phyloP scores from a whole-genome alignment of 164 flowering plant genomes.

The Platanus orientalis region DNA sequence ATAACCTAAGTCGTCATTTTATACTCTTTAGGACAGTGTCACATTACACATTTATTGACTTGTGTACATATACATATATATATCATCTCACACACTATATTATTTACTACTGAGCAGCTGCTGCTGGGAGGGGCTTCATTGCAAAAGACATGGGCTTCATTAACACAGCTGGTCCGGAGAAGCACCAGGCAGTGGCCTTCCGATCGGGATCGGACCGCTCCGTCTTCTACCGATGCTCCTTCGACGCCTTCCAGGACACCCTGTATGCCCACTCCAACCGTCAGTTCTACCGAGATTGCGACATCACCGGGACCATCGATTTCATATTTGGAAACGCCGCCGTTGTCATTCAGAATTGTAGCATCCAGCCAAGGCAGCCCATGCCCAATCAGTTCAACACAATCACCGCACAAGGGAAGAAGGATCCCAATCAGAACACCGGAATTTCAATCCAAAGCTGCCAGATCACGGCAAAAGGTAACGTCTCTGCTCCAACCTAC shows the following conservation, averaged over 20 bases:
- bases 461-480: conserved; percentile 26
- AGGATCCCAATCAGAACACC: conserved; percentile 59
- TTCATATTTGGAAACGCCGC: conserved; percentile 85
- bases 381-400: conserved; percentile 53
- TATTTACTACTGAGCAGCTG: conserved; percentile 34
- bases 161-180: conserved; percentile 69
- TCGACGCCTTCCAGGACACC: conserved; percentile 76
- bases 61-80: no score
- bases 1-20: no score
- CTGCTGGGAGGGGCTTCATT: conserved; percentile 60
- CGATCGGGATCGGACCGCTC: conserved; percentile 64
- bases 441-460: conserved; percentile 68
- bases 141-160: conserved; percentile 57
- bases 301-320: conserved; percentile 69
- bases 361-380: conserved; percentile 67
- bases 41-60: no score
- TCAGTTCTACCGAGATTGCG: conserved; percentile 76
- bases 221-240: conserved; percentile 52
- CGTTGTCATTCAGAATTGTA: conserved; percentile 60
- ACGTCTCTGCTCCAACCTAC: conserved; percentile 45
- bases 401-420: conserved; percentile 83
- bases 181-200: conserved; percentile 85
- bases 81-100: no score
- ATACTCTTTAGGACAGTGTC: no score
- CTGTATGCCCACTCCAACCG: conserved; percentile 75